phyloP scores from a whole-genome alignment of 1,139 yeast genomes.

The Blastobotrys proliferans region DNA sequence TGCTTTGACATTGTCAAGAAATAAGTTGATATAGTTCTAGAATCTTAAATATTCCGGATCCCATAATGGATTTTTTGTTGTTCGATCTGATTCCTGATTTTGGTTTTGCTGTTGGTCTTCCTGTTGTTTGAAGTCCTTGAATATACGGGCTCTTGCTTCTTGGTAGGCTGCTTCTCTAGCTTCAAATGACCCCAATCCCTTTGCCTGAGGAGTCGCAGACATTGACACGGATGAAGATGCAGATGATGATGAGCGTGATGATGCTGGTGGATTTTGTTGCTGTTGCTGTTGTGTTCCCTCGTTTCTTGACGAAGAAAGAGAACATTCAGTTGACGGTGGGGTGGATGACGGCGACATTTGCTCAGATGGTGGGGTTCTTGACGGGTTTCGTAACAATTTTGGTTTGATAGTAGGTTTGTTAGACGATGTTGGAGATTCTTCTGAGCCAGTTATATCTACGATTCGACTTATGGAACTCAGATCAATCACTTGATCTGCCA shows the following conservation, averaged over 20 bases:
- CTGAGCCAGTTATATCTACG: constrained; percentile 9
- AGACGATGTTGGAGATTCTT: neutral
- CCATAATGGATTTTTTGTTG: neutral
- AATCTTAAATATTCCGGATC: constrained; percentile 18
- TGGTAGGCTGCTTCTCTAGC: constrained; percentile 42
- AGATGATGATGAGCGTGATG: neutral
- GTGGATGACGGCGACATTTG: constrained; percentile 1
- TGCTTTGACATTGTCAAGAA: constrained; percentile 55
- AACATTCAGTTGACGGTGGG: constrained; percentile 3
- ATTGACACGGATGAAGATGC: neutral
- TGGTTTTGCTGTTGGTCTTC: constrained; percentile 16
- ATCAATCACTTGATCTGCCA: constrained; percentile 7
- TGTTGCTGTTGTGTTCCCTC: neutral
- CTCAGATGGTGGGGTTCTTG: constrained; percentile 3
- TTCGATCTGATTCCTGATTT: neutral
- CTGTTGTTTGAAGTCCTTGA: constrained; percentile 33
- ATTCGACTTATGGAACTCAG: neutral
- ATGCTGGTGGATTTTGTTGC: constrained; percentile 1
- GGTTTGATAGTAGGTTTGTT: constrained; percentile 5
- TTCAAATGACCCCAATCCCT: constrained; percentile 22
- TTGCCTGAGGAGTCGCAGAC: neutral
- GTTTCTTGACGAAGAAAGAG: no score
- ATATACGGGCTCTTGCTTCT: constrained; percentile 45
- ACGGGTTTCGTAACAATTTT: constrained; percentile 5
- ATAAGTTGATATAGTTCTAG: neutral